Conservation (phyloP, 352 stramenopile species). For the Phytophthora sp. region DNA sequence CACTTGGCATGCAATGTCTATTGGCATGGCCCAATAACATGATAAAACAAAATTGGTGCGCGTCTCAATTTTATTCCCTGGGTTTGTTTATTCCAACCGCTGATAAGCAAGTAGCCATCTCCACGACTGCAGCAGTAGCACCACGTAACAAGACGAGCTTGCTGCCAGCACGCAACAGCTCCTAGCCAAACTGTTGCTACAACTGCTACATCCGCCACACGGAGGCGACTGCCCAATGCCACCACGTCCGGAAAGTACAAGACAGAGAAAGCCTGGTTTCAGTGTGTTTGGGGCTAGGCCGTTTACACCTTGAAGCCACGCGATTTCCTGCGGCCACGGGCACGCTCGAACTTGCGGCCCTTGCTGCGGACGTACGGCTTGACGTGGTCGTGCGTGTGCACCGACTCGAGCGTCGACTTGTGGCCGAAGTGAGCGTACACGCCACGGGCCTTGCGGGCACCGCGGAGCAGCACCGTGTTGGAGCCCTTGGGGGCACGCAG, state of each 20-base stretch:
- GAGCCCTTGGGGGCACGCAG: constrained; percentile 96
- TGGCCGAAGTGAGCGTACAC: constrained; percentile 99
- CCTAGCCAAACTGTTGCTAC: constrained; percentile 29
- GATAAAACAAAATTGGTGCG: constrained; percentile 57
- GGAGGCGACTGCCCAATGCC: constrained; percentile 4
- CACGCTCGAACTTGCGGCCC: constrained; percentile 99
- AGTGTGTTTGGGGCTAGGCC: constrained; percentile 30
- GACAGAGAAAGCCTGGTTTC: constrained; percentile 44
- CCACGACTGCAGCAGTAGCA: constrained; percentile 24
- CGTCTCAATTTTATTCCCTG: constrained; percentile 88
- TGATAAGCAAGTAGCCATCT: constrained; percentile 28
- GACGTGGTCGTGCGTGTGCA: constrained; percentile 98
- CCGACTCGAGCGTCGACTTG: constrained; percentile 96
- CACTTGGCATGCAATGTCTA: not conserved
- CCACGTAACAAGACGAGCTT: constrained; percentile 18
- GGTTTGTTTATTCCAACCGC: constrained; percentile 50
- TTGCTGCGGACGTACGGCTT: constrained; percentile 99
- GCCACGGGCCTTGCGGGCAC: constrained; percentile 96
- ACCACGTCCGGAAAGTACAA: constrained; percentile 32
- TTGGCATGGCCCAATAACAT: not conserved
- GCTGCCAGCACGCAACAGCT: constrained; percentile 22
- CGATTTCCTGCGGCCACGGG: constrained; percentile 98
- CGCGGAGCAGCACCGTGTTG: constrained; percentile 99
- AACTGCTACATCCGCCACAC: constrained; percentile 8
- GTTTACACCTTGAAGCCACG: constrained; percentile 99